Evolutionary conservation across 768 basidiomycete species (phyloP).

Genomic region (Filobasidium floriforme): DNA sequence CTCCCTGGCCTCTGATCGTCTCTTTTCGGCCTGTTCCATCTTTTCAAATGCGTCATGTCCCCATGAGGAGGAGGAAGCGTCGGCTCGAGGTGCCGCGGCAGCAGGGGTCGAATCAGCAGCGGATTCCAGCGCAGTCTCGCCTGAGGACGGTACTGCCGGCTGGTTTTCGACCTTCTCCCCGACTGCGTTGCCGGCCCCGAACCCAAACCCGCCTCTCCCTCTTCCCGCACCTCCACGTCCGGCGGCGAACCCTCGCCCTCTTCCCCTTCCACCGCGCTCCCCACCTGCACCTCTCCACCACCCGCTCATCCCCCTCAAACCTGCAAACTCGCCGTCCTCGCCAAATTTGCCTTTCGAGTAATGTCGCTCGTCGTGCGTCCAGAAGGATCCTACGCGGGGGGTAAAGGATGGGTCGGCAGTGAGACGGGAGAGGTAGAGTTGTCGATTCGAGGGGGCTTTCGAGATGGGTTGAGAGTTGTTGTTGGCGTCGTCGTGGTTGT

Average conservation of each 20-base stretch:
- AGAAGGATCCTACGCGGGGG: constrained; percentile 84
- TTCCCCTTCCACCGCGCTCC: constrained; percentile 37
- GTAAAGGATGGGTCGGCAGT: constrained; percentile 80
- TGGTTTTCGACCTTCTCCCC: background rate
- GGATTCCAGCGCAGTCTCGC: too few species aligned
- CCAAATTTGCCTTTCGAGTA: constrained; percentile 35
- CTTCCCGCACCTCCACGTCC: background rate
- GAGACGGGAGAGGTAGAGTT: constrained; percentile 75
- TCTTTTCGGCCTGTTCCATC: constrained; percentile 68
- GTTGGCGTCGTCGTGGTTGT: background rate
- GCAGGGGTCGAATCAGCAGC: background rate
- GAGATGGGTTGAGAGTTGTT: constrained; percentile 7
- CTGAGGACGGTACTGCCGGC: too few species aligned
- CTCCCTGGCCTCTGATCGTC: constrained; percentile 38
- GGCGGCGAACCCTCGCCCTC: constrained; percentile 1
- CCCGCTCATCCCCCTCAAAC: constrained; percentile 36
- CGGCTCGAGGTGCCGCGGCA: constrained; percentile 36
- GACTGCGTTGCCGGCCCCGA: background rate
- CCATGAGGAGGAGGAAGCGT: constrained; percentile 62
- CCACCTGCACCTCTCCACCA: constrained; percentile 52
- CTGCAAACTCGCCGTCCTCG: constrained; percentile 27
- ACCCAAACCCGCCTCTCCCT: constrained; percentile 3
- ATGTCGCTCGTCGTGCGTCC: constrained; percentile 88
- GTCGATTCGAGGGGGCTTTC: constrained; percentile 48
- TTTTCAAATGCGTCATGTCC: constrained; percentile 83